phyloP scores from a whole-genome alignment of 352 stramenopile genomes.

The Phytophthora sansomeana region DNA sequence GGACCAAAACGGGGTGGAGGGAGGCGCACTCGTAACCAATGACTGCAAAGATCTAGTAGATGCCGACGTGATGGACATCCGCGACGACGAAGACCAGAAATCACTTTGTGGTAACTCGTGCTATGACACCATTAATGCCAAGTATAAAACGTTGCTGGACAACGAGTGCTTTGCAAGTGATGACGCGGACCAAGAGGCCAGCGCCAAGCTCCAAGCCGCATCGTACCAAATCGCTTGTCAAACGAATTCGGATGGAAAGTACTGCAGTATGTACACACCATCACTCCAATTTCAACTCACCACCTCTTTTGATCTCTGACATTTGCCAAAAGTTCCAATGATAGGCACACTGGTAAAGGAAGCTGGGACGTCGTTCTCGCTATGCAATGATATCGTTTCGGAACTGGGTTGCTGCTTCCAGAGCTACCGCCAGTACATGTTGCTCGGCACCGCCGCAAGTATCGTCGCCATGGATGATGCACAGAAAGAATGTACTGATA shows the following conservation, averaged over 20 bases:
- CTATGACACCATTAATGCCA: slow-evolving; percentile 57
- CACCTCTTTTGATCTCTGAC: too few relatives aligned
- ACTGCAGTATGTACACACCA: slow-evolving; percentile 84
- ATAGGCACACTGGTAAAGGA: slow-evolving; percentile 56
- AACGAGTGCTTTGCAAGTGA: slow-evolving; percentile 71
- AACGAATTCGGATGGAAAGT: slow-evolving; percentile 56
- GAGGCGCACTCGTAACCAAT: slow-evolving; percentile 53
- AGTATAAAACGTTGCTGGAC: slow-evolving; percentile 72
- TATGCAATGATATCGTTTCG: slow-evolving; percentile 78
- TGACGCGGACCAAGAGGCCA: slow-evolving; percentile 66
- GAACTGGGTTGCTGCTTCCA: slow-evolving; percentile 84
- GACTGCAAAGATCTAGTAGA: slow-evolving; percentile 70
- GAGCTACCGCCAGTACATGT: slow-evolving; percentile 83
- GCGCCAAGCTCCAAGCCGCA: slow-evolving; percentile 57
- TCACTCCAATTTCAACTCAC: too few relatives aligned
- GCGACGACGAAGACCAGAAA: slow-evolving; percentile 66
- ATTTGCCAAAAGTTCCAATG: slow-evolving; percentile 81
- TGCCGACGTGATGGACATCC: slow-evolving; percentile 61
- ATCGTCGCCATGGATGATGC: slow-evolving; percentile 58
- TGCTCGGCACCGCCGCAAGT: slow-evolving; percentile 59
- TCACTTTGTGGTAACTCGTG: slow-evolving; percentile 71
- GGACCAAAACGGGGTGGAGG: slow-evolving; percentile 67
- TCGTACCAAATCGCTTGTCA: slow-evolving; percentile 83
- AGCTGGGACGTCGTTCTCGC: slow-evolving; percentile 59
- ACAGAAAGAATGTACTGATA: slow-evolving; percentile 55